These are phyloP conservation scores for Plasmodium ovale DNA, from an alignment of 169 alveolate species.

Conservation along the genomic window DNA sequence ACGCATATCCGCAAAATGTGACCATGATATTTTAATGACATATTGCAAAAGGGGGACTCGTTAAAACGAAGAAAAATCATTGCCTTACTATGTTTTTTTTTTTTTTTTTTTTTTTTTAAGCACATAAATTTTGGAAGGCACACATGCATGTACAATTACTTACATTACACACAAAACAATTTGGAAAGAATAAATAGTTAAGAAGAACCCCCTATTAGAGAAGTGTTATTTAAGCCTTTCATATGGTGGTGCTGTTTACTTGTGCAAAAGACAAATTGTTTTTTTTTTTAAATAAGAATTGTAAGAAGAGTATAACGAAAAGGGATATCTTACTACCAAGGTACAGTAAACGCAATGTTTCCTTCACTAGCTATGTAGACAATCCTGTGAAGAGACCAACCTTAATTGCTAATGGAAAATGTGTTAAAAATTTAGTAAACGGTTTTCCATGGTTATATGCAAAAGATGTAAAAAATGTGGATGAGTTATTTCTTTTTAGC, in stretches of 20 bases:
- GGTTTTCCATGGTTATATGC: conserved; percentile 78
- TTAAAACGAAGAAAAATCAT: neutral
- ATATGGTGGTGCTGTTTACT: neutral
- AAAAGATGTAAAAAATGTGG: conserved; percentile 70
- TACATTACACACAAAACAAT: too few relatives aligned
- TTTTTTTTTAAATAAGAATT: conserved; percentile 1
- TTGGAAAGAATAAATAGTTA: too few relatives aligned
- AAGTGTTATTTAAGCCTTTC: neutral
- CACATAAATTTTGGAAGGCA: neutral
- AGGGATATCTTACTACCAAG: neutral
- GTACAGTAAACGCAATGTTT: neutral
- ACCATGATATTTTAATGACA: neutral
- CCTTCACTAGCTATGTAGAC: conserved; percentile 4
- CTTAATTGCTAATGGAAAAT: conserved; percentile 37
- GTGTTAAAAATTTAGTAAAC: conserved; percentile 56
- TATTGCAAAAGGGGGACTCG: neutral
- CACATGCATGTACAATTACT: neutral
- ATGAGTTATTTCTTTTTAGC: conserved; percentile 51
- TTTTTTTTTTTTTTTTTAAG: neutral
- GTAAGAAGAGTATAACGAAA: conserved; percentile 1
- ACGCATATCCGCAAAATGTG: neutral
- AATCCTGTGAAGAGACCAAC: conserved; percentile 72
- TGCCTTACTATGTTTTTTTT: neutral
- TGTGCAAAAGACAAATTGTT: conserved; percentile 1
- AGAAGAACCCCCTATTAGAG: neutral